phyloP scores from a whole-genome alignment of 176 grass and related monocot genomes.

The Canna indica region DNA sequence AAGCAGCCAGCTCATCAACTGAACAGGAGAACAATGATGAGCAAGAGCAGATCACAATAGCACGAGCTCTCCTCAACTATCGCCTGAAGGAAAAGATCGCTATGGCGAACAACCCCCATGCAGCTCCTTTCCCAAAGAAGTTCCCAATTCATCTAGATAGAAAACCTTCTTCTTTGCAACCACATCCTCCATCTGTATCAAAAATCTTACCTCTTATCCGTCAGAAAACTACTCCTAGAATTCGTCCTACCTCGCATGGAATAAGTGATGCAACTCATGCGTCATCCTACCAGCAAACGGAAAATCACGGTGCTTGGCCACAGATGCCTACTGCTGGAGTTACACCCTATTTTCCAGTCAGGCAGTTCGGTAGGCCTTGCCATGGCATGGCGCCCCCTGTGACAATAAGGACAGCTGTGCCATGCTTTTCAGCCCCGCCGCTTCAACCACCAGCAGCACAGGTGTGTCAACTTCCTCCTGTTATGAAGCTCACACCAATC shows the following conservation, averaged over 20 bases:
- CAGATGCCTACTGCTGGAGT: slow-evolving; percentile 61
- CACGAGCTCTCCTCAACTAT: slow-evolving; percentile 83
- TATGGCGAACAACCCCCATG: slow-evolving; percentile 71
- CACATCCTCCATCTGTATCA: slow-evolving; percentile 40
- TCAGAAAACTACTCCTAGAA: slow-evolving; percentile 49
- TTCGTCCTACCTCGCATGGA: slow-evolving; percentile 39
- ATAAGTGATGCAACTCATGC: slow-evolving; percentile 25
- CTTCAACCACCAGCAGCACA: slow-evolving; percentile 48
- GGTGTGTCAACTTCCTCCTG: slow-evolving; percentile 53
- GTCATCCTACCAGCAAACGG: slow-evolving; percentile 11
- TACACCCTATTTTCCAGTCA: slow-evolving; percentile 72
- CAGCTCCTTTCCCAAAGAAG: slow-evolving; percentile 81
- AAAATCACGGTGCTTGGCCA: slow-evolving; percentile 34
- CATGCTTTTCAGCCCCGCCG: slow-evolving; percentile 91
- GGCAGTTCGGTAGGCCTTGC: slow-evolving; percentile 55
- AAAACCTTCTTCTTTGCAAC: slow-evolving; percentile 43
- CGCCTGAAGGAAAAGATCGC: slow-evolving; percentile 82
- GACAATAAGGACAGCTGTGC: slow-evolving; percentile 79
- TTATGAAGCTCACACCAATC: slow-evolving; percentile 40
- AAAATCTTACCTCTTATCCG: slow-evolving; percentile 93
- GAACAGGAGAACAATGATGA: slow-evolving; percentile 89
- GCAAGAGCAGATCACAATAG: slow-evolving; percentile 91
- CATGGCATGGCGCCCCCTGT: slow-evolving; percentile 89
- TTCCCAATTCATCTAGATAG: slow-evolving; percentile 70
- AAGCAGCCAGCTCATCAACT: slow-evolving; percentile 53